Evolutionary conservation across 495 filamentous ascomycete species (phyloP).

Genomic region (Podospora bellae-mahoneyi): DNA sequence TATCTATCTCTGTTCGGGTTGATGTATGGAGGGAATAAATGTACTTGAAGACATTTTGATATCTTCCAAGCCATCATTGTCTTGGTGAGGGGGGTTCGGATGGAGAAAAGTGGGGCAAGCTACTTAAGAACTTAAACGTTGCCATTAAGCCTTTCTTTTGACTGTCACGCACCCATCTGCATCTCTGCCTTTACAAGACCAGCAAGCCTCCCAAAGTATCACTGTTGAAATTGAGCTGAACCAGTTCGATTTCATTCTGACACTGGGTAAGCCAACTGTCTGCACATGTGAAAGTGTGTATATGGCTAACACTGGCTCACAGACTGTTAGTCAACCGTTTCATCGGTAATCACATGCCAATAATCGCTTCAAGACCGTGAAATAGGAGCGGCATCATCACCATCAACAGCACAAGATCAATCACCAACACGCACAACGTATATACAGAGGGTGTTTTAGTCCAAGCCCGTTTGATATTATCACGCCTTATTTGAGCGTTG

Average conservation of each 20-base stretch:
- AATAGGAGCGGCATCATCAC: too few species aligned
- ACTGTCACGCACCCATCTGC: background rate
- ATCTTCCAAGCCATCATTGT: background rate
- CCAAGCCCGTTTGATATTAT: too few species aligned
- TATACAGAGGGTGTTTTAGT: too few species aligned
- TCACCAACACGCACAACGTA: too few species aligned
- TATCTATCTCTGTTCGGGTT: conserved; percentile 1
- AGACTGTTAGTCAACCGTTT: too few species aligned
- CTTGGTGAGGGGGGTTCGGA: background rate
- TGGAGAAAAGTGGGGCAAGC: background rate
- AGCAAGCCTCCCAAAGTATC: background rate
- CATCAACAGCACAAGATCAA: too few species aligned
- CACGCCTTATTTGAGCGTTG: too few species aligned
- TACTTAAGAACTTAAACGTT: background rate
- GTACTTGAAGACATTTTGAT: background rate
- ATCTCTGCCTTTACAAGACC: background rate
- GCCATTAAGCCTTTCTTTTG: background rate
- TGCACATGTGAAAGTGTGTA: too few species aligned
- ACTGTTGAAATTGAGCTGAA: background rate
- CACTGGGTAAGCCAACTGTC: too few species aligned
- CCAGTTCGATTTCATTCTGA: background rate
- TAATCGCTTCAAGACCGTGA: too few species aligned
- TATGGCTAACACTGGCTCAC: too few species aligned
- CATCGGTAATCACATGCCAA: too few species aligned
- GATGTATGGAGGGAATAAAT: background rate